These are phyloP conservation scores for Leishmania tropica DNA, from an alignment of 208 protist species.

Conservation along the genomic window DNA sequence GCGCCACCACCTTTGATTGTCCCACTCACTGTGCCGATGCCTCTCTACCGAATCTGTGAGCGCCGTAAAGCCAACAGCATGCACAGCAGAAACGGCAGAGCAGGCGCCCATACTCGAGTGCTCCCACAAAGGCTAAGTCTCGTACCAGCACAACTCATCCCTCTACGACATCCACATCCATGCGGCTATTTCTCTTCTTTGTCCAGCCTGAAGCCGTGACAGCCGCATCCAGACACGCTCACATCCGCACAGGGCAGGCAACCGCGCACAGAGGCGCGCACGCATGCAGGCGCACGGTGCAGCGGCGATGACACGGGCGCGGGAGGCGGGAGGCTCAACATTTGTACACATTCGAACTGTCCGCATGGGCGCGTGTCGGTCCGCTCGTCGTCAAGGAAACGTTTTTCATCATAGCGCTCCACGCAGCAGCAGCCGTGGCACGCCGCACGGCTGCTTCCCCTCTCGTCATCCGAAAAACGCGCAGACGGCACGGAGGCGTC, in stretches of 20 bases:
- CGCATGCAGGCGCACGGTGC: not conserved
- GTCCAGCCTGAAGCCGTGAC: not conserved
- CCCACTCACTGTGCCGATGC: not conserved
- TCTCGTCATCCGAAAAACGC: not conserved
- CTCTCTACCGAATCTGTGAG: not conserved
- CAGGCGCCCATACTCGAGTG: not conserved
- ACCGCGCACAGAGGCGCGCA: no score
- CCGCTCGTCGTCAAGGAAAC: constrained; percentile 10
- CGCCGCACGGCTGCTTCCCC: not conserved
- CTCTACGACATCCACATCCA: not conserved
- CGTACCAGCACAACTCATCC: no score
- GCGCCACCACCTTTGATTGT: not conserved
- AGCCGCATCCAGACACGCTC: not conserved
- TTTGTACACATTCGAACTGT: constrained; percentile 17
- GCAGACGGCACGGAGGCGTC: no score
- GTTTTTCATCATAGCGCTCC: constrained; percentile 7
- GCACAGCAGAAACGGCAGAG: not conserved
- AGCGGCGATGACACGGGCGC: not conserved
- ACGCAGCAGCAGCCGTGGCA: not conserved
- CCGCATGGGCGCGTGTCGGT: constrained; percentile 9
- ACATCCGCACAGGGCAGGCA: no score
- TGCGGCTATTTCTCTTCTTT: not conserved
- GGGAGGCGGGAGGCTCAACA: constrained; percentile 4
- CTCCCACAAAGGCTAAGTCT: not conserved
- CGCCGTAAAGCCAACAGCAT: not conserved